A percentile compares a stretch with the other conserved stretches of the same genome.
phyloP scores from a whole-genome alignment of 2,329 filamentous ascomycete species.

The Colletotrichum sp. region DNA sequence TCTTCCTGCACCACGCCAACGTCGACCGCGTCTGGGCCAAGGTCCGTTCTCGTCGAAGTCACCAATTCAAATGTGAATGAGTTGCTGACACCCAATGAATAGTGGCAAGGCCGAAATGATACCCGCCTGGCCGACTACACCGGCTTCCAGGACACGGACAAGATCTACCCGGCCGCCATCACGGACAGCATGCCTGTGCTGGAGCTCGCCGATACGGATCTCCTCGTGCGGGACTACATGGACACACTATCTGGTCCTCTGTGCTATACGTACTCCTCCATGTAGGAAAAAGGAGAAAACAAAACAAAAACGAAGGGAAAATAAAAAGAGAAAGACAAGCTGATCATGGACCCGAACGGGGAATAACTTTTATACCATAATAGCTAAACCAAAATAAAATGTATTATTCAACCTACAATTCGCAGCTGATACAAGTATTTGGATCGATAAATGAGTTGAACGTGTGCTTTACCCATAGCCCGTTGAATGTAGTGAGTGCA shows the following conservation, averaged over 20 bases:
- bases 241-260: constrained; percentile 18
- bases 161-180: constrained; percentile 1
- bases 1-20: constrained; percentile 33
- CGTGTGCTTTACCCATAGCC: too few relatives aligned
- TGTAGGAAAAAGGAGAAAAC: neutral
- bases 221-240: constrained; percentile 24
- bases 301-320: too few relatives aligned
- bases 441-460: too few relatives aligned
- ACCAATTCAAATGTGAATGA: fast-evolving
- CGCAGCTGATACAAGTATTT: too few relatives aligned
- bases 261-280: constrained; percentile 22
- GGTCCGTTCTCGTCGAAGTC: neutral
- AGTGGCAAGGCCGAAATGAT: constrained; percentile 24
- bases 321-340: too few relatives aligned
- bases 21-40: constrained; percentile 31
- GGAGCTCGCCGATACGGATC: constrained; percentile 11
- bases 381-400: too few relatives aligned
- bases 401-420: too few relatives aligned
- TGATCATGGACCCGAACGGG: too few relatives aligned
- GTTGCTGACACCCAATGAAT: neutral
- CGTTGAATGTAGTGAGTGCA: too few relatives aligned
- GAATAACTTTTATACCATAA: too few relatives aligned
- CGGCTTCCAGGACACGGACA: constrained; percentile 10
- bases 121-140: constrained; percentile 23
- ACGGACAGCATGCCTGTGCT: constrained; percentile 20